Evolutionary conservation across 2,329 filamentous ascomycete species (phyloP).

Genomic region (Blumeriella jaapii): DNA sequence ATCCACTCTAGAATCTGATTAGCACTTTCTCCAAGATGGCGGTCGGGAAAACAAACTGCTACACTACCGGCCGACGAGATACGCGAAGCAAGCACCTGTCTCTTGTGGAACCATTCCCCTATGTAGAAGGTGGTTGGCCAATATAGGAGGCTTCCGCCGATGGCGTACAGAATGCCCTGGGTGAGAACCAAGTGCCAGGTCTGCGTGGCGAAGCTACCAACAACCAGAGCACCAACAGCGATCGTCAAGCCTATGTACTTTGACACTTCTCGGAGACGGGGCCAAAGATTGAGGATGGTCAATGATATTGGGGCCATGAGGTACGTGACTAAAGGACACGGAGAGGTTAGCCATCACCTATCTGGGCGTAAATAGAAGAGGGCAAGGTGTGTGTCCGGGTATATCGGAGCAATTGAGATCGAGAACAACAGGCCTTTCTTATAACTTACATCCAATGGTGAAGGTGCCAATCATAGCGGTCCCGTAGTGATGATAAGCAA

Average conservation of each 20-base stretch:
- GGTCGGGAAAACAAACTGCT: conserved; percentile 20
- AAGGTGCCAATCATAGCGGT: too few relatives aligned
- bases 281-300: conserved; percentile 20
- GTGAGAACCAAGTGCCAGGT: conserved; percentile 34
- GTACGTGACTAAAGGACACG: conserved; percentile 33
- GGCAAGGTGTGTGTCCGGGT: too few relatives aligned
- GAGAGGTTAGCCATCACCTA: too few relatives aligned
- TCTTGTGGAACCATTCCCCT: conserved; percentile 38
- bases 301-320: conserved; percentile 18
- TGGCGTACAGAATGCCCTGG: conserved; percentile 35
- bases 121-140: conserved; percentile 31
- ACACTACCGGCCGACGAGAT: conserved; percentile 32
- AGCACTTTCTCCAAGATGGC: conserved; percentile 28
- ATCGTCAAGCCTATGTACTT: conserved; percentile 29
- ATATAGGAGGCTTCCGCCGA: conserved; percentile 32
- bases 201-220: conserved; percentile 32
- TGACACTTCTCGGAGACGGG: conserved; percentile 23
- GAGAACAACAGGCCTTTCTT: too few relatives aligned
- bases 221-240: conserved; percentile 26
- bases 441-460: too few relatives aligned
- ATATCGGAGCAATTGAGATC: too few relatives aligned
- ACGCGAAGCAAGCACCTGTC: conserved; percentile 37
- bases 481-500: too few relatives aligned
- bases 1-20: conserved; percentile 13
- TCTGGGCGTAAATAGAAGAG: too few relatives aligned